Conservation (phyloP, 257 asterid genomes). For the Solanum corneliomulleri region DNA sequence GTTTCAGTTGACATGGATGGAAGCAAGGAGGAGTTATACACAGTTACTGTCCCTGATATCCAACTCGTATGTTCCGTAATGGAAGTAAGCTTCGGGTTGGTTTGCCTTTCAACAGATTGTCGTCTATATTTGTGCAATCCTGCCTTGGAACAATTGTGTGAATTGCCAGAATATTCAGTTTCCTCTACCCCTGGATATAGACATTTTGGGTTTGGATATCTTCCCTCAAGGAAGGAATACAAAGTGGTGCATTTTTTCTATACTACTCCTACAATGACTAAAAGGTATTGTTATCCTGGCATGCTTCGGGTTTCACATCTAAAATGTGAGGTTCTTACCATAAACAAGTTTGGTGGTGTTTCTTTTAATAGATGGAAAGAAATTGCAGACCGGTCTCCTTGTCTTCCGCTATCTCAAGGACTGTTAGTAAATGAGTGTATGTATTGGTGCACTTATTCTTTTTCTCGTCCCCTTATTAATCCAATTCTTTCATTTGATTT, state of each 20-base stretch:
- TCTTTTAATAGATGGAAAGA: not conserved
- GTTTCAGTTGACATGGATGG: not conserved
- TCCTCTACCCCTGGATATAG: not conserved
- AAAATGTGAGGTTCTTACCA: not conserved
- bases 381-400: not conserved
- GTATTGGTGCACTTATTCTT: not conserved
- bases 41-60: not conserved
- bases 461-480: not conserved
- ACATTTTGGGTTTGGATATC: not conserved
- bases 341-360: not conserved
- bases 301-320: not conserved
- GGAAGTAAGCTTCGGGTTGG: not conserved
- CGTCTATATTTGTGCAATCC: not conserved
- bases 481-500: not conserved
- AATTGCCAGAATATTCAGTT: not conserved
- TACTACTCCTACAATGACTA: not conserved
- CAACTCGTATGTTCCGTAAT: not conserved
- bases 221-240: not conserved
- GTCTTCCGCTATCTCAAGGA: not conserved
- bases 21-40: not conserved
- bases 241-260: not conserved
- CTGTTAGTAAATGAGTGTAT: not conserved
- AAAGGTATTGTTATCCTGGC: not conserved
- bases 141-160: not conserved
- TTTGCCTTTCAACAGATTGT: not conserved